Base-by-base conservation (phyloP, 768 basidiomycete genomes). In the Boletus sp. region DNA sequence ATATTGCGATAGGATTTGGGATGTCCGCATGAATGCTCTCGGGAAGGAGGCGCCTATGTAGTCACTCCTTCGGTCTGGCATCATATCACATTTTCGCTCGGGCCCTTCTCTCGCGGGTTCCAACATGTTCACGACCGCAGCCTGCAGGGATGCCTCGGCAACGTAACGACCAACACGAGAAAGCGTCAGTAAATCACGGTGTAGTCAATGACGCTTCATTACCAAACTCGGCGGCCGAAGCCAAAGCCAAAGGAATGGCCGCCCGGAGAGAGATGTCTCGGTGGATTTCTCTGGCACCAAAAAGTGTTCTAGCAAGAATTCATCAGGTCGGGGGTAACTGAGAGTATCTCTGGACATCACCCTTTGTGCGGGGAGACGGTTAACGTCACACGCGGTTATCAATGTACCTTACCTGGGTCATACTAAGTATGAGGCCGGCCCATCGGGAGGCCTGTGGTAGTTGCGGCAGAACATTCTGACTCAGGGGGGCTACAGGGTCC, bases 201-300 rank as follows among this genome's bases (percentile, higher is more conserved):
- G 32, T 28, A 32, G 5, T 14, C 2, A 46, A 1, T 9, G 24
- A 29, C 4, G 10, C 10, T 17, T 33, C 24, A 18, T 48, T 52
- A 58, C 62, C 47, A 52, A 32, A 53, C n/a, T 58, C 76, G 42
- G 53, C 80, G 83, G 68, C 81, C 78, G 28, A 85, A 70, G 17
- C 52, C 60, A 57, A 57, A 63, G 7, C 39, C 17, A 37, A 68
- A 66, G 4, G 49, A 47, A 15, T 55, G 32, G 5, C 11, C 24
- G 1, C 20, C 28, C 35, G 0, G 33, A 30, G 30, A 24, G 24
- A 24, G 24, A 3, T 24, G 5, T 29, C 7, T n/a, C 15, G 6
- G 11, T 7, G 4, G 0, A 36, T 17, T 39, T 24, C 20, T 45
- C 41, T 12, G 47, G 39, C 2, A 17, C n/a, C 41, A 73, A 54